Evolutionary conservation across 2,329 filamentous ascomycete genomes (phyloP).

Genomic region (Botrytis elliptica): DNA sequence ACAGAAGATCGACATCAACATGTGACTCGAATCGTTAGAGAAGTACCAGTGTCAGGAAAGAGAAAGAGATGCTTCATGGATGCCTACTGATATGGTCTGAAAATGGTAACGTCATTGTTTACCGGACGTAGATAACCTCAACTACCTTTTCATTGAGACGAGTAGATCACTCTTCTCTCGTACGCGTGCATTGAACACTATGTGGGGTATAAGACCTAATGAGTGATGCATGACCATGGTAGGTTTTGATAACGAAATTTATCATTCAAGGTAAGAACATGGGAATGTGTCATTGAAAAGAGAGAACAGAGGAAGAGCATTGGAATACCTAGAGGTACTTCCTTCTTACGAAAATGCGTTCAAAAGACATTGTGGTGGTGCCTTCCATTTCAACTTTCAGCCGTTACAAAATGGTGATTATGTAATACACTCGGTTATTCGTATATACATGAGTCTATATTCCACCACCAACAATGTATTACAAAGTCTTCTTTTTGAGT

Average conservation of each 20-base stretch:
- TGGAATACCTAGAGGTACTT: background rate
- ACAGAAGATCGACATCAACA: background rate
- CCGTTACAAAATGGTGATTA: background rate
- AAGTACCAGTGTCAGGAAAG: background rate
- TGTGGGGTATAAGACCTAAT: background rate
- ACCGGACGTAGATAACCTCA: background rate
- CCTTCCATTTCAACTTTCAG: background rate
- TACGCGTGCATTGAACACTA: background rate
- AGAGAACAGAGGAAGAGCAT: background rate
- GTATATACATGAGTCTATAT: background rate
- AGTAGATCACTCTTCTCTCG: background rate
- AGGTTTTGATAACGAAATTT: background rate
- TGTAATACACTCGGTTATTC: background rate
- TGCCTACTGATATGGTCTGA: background rate
- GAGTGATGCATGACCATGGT: background rate
- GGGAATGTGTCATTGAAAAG: background rate
- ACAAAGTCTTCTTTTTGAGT: background rate
- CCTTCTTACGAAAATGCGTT: background rate
- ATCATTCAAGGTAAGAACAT: background rate
- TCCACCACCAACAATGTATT: background rate
- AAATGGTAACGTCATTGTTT: background rate
- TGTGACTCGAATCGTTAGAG: background rate
- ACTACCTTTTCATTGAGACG: background rate
- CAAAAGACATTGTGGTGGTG: background rate
- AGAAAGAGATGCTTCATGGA: background rate